These are phyloP conservation scores for Zoysia pacifica DNA, from an alignment of 176 grass and related monocot genomes.

Conservation along the genomic window DNA sequence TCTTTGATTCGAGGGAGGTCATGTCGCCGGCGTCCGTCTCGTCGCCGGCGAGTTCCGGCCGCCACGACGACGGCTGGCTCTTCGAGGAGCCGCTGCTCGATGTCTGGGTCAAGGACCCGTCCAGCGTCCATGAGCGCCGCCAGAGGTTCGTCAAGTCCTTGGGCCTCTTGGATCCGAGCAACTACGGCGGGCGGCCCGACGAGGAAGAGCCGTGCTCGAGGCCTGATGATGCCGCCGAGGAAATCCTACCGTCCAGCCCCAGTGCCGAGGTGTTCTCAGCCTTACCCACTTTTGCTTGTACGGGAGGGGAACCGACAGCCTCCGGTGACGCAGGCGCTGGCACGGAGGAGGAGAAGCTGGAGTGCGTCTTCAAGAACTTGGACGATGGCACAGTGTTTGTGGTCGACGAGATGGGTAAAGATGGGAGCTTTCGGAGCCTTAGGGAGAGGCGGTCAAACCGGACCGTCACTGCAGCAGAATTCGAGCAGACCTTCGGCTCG, in stretches of 20 bases:
- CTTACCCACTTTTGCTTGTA: background rate
- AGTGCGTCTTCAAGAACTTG: constrained; percentile 70
- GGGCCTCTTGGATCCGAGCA: constrained; percentile 45
- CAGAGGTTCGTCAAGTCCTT: constrained; percentile 52
- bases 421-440: constrained; percentile 65
- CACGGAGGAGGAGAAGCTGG: constrained; percentile 19
- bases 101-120: constrained; percentile 55
- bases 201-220: constrained; percentile 16
- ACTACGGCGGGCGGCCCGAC: background rate
- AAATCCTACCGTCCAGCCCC: constrained; percentile 31
- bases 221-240: constrained; percentile 20
- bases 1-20: constrained; percentile 80
- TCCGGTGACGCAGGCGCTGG: background rate
- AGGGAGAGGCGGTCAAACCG: constrained; percentile 55
- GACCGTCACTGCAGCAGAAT: constrained; percentile 55
- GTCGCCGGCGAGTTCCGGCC: constrained; percentile 41
- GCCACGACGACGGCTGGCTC: constrained; percentile 26
- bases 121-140: constrained; percentile 59
- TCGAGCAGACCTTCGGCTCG: constrained; percentile 47
- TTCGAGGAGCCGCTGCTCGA: constrained; percentile 24
- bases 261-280: background rate
- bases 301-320: constrained; percentile 20
- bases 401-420: constrained; percentile 57
- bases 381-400: constrained; percentile 75
- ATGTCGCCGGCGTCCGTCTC: constrained; percentile 52